Percentiles rank a stretch among this genome's conserved stretches.
These are phyloP conservation scores for Pisolithus orientalis DNA, from an alignment of 768 basidiomycete genomes.

Conservation along the genomic window DNA sequence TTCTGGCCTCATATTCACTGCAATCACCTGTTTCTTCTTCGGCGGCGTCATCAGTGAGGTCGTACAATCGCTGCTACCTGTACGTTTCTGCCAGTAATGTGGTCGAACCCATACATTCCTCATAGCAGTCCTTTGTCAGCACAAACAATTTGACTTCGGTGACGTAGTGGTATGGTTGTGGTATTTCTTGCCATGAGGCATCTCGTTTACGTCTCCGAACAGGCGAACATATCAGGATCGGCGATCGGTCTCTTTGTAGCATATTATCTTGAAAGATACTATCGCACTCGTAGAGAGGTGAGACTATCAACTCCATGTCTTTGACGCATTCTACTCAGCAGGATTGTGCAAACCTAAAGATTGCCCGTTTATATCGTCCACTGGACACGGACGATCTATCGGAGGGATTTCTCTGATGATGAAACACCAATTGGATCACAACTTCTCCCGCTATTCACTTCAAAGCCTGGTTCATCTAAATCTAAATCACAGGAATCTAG, in stretches of 20 bases:
- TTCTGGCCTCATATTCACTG: slow-evolving; percentile 61
- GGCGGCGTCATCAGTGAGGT: slow-evolving; percentile 80
- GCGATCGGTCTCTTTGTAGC: slow-evolving; percentile 58
- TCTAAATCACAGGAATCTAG: slow-evolving; percentile 23
- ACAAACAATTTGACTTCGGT: slow-evolving; percentile 66
- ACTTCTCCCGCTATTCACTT: slow-evolving; percentile 48
- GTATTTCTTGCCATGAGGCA: slow-evolving; percentile 6
- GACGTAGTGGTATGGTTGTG: slow-evolving; percentile 55
- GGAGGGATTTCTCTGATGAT: slow-evolving; percentile 38
- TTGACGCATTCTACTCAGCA: neutral
- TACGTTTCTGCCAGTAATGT: slow-evolving; percentile 23
- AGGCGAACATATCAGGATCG: slow-evolving; percentile 80
- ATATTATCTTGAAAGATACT: slow-evolving; percentile 67
- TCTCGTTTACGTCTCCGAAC: slow-evolving; percentile 6
- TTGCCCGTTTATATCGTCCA: slow-evolving; percentile 72
- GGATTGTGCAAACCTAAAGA: slow-evolving; percentile 35
- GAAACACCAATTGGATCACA: slow-evolving; percentile 45
- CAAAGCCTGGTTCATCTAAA: slow-evolving; percentile 18
- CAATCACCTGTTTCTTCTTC: slow-evolving; percentile 66
- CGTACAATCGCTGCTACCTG: slow-evolving; percentile 74
- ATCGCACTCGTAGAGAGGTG: slow-evolving; percentile 77
- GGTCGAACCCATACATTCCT: neutral
- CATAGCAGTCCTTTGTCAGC: slow-evolving; percentile 30
- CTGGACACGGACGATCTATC: slow-evolving; percentile 46
- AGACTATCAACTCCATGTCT: slow-evolving; percentile 2